A percentile compares a stretch with the other conserved stretches of the same genome.
Evolutionary conservation across 345 rosid species (phyloP).

Genomic region (Murraya koenigii): DNA sequence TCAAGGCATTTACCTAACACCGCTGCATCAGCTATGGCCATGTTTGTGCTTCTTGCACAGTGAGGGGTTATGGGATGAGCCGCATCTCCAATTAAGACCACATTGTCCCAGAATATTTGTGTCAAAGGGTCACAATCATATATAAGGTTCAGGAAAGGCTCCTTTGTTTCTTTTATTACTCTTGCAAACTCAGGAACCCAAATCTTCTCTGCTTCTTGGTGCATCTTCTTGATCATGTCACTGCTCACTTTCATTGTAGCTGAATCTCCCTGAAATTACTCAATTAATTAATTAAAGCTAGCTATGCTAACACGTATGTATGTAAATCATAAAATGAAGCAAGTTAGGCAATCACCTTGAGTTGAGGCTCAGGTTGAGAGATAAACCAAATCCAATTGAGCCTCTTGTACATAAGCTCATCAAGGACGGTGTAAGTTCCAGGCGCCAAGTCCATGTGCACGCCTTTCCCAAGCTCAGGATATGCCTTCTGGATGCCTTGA

Average conservation of each 20-base stretch:
- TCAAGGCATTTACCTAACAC: no score
- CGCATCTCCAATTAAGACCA: conserved; percentile 65
- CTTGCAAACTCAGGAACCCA: conserved; percentile 65
- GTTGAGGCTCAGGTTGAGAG: conserved; percentile 61
- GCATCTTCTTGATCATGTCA: conserved; percentile 57
- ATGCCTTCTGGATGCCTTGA: conserved; percentile 37
- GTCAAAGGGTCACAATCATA: conserved; percentile 67
- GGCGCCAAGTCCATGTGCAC: conserved; percentile 51
- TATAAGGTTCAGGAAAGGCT: conserved; percentile 70
- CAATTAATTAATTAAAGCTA: not conserved
- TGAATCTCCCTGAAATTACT: conserved; percentile 45
- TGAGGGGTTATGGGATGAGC: conserved; percentile 78
- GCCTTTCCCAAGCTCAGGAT: conserved; percentile 68
- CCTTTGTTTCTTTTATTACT: conserved; percentile 56
- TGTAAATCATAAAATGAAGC: not conserved
- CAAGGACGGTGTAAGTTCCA: conserved; percentile 46
- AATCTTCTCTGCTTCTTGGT: conserved; percentile 51
- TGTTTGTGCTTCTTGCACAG: no score
- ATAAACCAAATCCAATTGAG: conserved; percentile 77
- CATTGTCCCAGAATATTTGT: conserved; percentile 50
- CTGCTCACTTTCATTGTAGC: conserved; percentile 54
- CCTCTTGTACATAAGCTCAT: conserved; percentile 47
- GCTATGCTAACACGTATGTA: not conserved
- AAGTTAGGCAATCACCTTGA: conserved; percentile 38
- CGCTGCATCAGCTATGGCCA: no score